A percentile compares a stretch with the other conserved stretches of the same genome.
phyloP scores from a whole-genome alignment of 2,329 filamentous ascomycete species.

The Tolypocladium tropicale region DNA sequence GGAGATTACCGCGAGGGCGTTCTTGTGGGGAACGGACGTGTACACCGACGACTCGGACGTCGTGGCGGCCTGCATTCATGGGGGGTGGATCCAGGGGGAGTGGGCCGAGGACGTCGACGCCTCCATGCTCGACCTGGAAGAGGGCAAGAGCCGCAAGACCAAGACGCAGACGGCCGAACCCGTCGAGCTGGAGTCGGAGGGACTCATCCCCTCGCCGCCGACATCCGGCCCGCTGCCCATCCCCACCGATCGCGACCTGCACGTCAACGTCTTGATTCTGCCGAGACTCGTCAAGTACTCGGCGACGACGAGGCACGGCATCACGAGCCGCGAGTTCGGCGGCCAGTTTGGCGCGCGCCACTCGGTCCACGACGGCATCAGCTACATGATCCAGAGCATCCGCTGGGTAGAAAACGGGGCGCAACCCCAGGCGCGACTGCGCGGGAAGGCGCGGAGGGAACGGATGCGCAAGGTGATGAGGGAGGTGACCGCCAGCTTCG shows the following conservation, averaged over 20 bases:
- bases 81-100: slow-evolving; percentile 83
- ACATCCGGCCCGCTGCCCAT: slow-evolving; percentile 51
- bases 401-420: slow-evolving; percentile 78
- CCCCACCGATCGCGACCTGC: slow-evolving; percentile 63
- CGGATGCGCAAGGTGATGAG: slow-evolving; percentile 46
- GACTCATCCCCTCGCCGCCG: slow-evolving; percentile 42
- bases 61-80: slow-evolving; percentile 84
- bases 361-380: slow-evolving; percentile 68
- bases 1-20: slow-evolving; percentile 71
- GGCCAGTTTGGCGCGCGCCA: slow-evolving; percentile 34
- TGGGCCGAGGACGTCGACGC: slow-evolving; percentile 73
- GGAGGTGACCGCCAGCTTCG: slow-evolving; percentile 32
- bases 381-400: slow-evolving; percentile 72
- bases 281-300: slow-evolving; percentile 70
- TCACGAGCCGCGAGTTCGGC: slow-evolving; percentile 73
- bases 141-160: slow-evolving; percentile 18
- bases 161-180: slow-evolving; percentile 19
- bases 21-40: slow-evolving; percentile 86
- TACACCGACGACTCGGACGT: slow-evolving; percentile 96
- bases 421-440: slow-evolving; percentile 42
- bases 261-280: slow-evolving; percentile 78
- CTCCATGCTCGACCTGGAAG: slow-evolving; percentile 49
- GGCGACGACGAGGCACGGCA: slow-evolving; percentile 64
- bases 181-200: slow-evolving; percentile 26
- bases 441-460: slow-evolving; percentile 45